Conservation (phyloP, 2,329 filamentous ascomycete genomes). For the Claviceps pazoutovae region DNA sequence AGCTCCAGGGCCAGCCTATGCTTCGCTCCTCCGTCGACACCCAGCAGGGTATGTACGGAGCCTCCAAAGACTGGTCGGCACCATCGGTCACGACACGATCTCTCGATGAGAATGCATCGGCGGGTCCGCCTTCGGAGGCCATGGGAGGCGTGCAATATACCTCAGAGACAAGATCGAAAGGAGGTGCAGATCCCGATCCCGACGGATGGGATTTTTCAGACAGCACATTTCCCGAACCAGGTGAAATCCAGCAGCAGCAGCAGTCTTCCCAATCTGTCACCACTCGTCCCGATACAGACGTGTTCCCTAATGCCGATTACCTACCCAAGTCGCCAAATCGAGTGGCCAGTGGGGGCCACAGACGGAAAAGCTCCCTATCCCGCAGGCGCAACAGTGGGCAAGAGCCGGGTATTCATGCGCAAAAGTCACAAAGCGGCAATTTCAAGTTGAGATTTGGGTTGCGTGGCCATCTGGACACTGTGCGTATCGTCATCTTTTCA, state of each 20-base stretch:
- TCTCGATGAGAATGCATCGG: conserved; percentile 20
- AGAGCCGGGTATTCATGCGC: conserved; percentile 38
- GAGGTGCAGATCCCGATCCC: conserved; percentile 31
- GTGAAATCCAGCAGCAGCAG: conserved; percentile 23
- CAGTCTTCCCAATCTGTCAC: conserved; percentile 27
- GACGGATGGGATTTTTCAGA: conserved; percentile 95
- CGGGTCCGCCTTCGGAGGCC: conserved; percentile 23
- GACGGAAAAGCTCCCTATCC: conserved; percentile 69
- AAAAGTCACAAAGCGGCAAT: conserved; percentile 55
- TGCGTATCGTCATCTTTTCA: conserved; percentile 90
- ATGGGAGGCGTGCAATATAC: conserved; percentile 24
- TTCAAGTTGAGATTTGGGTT: conserved; percentile 92
- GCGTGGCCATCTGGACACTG: conserved; percentile 82
- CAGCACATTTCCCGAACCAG: conserved; percentile 45
- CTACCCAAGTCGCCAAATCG: conserved; percentile 68
- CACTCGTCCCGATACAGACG: conserved; percentile 71
- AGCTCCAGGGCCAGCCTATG: conserved; percentile 35
- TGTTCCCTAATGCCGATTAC: conserved; percentile 71
- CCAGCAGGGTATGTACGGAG: conserved; percentile 26
- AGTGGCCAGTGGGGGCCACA: conserved; percentile 47
- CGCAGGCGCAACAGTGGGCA: conserved; percentile 57
- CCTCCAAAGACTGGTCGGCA: conserved; percentile 21
- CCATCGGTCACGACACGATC: conserved; percentile 20
- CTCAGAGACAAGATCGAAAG: conserved; percentile 34
- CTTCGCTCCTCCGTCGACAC: conserved; percentile 38